Evolutionary conservation across 2,329 filamentous ascomycete genomes (phyloP), one percentile per base, ranked within the genome.

Genomic region (Hymenoscyphus infarciens): DNA sequence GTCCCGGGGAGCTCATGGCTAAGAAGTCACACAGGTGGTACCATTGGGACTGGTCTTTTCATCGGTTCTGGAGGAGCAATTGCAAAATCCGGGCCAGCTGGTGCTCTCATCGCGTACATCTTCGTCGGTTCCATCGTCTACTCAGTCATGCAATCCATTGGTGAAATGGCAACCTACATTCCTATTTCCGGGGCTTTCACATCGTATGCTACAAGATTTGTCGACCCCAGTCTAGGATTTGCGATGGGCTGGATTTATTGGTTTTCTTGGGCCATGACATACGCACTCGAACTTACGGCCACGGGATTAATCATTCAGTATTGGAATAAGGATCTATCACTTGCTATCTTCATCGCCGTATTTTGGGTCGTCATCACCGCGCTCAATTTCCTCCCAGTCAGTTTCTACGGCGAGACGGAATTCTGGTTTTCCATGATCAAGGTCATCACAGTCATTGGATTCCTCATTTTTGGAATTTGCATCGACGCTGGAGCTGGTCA

Each of bases 201-300:
- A 33, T 82, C 87, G 52, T 94, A 92, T 70, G 89, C 90, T 25
- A 82, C 86, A 45, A 87, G 90, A 19, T 91, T 94, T 70, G 82
- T 92, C 63, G 87, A 90, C 71, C 86, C 85, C 11, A 87, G 86
- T 61, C 78, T 92, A 56, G 89, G 88, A 7, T 92, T 92, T 70
- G 82, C 89, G 22, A 89, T 92, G 82, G 90, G 90, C 22, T 93
- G 89, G 89, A 87, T 91, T 64, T 93, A 93, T 76, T 93, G 88
- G 87, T 92, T 92, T 72, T 87, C 83, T 42, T 93, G 87, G 88
- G 81, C 86, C 19, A 85, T 88, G 62, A 91, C 89, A 0, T 90
- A 85, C 68, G 88, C 88, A 0, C 82, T 92, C 8, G 89, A 93
- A 72, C 79, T 92, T 45, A 89, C 86, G 0, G 87, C 88, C 0